phyloP scores from a whole-genome alignment of 345 rosid genomes.

The Camelina hispida region DNA sequence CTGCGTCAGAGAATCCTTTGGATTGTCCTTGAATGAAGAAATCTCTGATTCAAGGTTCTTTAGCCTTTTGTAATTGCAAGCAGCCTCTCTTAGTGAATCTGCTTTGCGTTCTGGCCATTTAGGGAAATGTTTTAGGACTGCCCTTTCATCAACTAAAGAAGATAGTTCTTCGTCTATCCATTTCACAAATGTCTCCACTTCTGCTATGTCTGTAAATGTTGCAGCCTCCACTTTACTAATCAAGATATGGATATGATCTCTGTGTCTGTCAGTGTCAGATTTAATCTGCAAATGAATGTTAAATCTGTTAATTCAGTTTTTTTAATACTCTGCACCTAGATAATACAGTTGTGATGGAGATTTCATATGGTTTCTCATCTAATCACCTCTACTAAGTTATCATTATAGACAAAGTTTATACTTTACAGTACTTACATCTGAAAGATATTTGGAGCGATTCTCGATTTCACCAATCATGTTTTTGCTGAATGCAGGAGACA shows the following conservation, averaged over 20 bases:
- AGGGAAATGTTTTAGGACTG: slow-evolving; percentile 91
- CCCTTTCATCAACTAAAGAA: slow-evolving; percentile 89
- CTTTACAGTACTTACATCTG: slow-evolving; percentile 69
- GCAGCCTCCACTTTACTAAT: slow-evolving; percentile 79
- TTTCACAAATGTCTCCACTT: slow-evolving; percentile 75
- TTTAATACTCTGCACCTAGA: slow-evolving; percentile 3
- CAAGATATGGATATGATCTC: slow-evolving; percentile 65
- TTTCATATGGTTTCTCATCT: background rate
- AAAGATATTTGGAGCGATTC: slow-evolving; percentile 83
- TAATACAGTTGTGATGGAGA: background rate
- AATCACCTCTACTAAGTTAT: background rate
- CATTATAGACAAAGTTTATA: background rate
- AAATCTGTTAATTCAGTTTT: background rate
- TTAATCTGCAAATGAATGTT: slow-evolving; percentile 62
- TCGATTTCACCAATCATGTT: slow-evolving; percentile 99
- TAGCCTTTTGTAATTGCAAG: slow-evolving; percentile 70
- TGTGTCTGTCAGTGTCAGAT: slow-evolving; percentile 78
- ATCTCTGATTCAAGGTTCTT: slow-evolving; percentile 68
- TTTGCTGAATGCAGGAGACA: slow-evolving; percentile 50
- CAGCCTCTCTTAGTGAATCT: slow-evolving; percentile 89
- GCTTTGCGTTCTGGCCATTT: slow-evolving; percentile 94
- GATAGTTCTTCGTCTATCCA: slow-evolving; percentile 86
- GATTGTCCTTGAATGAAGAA: slow-evolving; percentile 61
- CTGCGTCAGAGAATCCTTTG: slow-evolving; percentile 55
- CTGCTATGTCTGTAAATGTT: slow-evolving; percentile 62